Evolutionary conservation across 2,329 filamentous ascomycete genomes (phyloP).

Genomic region (Capronia coronata): DNA sequence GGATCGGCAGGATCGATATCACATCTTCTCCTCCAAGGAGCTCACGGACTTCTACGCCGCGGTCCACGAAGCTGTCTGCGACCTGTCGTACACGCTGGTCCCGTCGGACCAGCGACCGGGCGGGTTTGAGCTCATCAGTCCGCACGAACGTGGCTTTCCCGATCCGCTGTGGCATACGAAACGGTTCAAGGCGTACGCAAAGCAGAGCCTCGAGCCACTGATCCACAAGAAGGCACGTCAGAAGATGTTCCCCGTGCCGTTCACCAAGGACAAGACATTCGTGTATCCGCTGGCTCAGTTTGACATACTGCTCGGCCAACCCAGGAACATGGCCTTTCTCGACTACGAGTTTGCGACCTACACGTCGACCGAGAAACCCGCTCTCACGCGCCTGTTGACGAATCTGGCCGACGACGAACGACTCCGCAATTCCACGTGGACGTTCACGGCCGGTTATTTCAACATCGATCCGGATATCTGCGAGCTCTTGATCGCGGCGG

Average conservation of each 20-base stretch:
- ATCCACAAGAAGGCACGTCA: conserved; percentile 44
- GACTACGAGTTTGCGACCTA: conserved; percentile 40
- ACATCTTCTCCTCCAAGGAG: conserved; percentile 72
- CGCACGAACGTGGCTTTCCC: conserved; percentile 25
- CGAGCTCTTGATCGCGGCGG: conserved; percentile 63
- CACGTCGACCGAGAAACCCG: conserved; percentile 80
- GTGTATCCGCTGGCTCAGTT: conserved; percentile 86
- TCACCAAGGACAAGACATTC: conserved; percentile 53
- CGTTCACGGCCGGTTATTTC: conserved; percentile 97
- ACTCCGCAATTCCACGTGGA: conserved; percentile 72
- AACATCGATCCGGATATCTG: conserved; percentile 86
- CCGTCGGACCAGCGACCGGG: conserved; percentile 48
- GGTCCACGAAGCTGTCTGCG: conserved; percentile 70
- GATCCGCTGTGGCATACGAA: conserved; percentile 28
- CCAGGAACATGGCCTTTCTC: conserved; percentile 21
- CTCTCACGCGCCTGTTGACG: conserved; percentile 66
- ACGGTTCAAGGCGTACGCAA: conserved; percentile 61
- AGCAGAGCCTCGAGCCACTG: conserved; percentile 59
- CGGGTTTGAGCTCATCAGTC: conserved; percentile 49
- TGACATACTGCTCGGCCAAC: conserved; percentile 62
- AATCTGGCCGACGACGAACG: conserved; percentile 55
- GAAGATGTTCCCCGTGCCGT: conserved; percentile 27
- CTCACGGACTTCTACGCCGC: conserved; percentile 75
- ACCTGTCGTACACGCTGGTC: conserved; percentile 72
- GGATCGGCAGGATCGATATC: conserved; percentile 89